phyloP scores from a whole-genome alignment of 306 rosid genomes.

The Vigna angularis region DNA sequence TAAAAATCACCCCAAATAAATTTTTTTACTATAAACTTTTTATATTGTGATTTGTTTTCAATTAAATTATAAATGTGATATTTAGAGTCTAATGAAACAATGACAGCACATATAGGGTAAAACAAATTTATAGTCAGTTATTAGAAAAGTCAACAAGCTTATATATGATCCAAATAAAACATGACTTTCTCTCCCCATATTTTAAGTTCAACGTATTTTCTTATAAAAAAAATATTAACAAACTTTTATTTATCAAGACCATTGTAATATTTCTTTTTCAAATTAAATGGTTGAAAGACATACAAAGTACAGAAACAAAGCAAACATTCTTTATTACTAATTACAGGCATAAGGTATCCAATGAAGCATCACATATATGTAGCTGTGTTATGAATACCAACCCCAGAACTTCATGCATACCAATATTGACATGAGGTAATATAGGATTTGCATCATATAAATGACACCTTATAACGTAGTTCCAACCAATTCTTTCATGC shows the following conservation, averaged over 20 bases:
- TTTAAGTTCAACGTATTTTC: too few relatives aligned
- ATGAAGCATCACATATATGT: neutral
- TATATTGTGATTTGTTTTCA: too few relatives aligned
- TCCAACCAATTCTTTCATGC: neutral
- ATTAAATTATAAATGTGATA: too few relatives aligned
- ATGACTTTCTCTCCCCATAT: too few relatives aligned
- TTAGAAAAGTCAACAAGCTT: too few relatives aligned
- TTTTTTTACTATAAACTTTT: too few relatives aligned
- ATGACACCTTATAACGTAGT: neutral
- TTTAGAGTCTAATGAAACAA: too few relatives aligned
- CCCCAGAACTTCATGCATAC: neutral
- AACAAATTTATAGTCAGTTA: too few relatives aligned
- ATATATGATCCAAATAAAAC: too few relatives aligned
- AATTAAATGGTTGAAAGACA: neutral
- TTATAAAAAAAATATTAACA: too few relatives aligned
- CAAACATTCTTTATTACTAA: neutral
- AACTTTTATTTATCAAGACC: neutral
- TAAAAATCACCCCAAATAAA: too few relatives aligned
- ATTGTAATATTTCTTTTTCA: neutral
- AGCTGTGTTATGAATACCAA: neutral
- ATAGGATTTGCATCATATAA: neutral
- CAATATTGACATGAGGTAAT: neutral
- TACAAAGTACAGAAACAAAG: neutral
- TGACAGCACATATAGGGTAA: too few relatives aligned
- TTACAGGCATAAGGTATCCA: neutral